phyloP scores from a whole-genome alignment of 2,329 filamentous ascomycete genomes.

The Botrytis fabae region DNA sequence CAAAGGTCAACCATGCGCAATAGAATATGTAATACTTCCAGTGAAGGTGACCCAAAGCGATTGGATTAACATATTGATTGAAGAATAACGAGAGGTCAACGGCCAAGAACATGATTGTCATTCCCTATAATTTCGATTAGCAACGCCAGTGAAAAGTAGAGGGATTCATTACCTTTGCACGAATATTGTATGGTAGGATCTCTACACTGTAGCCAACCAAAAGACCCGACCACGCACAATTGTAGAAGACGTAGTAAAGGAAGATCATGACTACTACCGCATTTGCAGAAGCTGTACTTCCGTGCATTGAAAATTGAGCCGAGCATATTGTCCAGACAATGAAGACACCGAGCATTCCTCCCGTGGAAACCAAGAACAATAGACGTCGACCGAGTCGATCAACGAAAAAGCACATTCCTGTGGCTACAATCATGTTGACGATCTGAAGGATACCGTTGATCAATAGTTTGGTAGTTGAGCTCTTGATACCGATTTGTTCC shows the following conservation, averaged over 20 bases:
- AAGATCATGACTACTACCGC: slow-evolving; percentile 49
- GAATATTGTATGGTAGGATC: slow-evolving; percentile 37
- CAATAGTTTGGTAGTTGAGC: slow-evolving; percentile 40
- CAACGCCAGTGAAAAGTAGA: not conserved
- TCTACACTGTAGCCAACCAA: slow-evolving; percentile 35
- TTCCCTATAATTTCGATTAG: slow-evolving; percentile 31
- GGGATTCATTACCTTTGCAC: slow-evolving; percentile 38
- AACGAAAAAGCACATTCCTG: slow-evolving; percentile 38
- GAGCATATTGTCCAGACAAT: slow-evolving; percentile 38
- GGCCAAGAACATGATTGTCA: slow-evolving; percentile 47
- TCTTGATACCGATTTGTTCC: slow-evolving; percentile 43
- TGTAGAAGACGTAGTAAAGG: slow-evolving; percentile 49
- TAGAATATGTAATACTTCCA: slow-evolving; percentile 50
- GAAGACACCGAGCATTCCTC: slow-evolving; percentile 39
- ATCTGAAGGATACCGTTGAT: slow-evolving; percentile 42
- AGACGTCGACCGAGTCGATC: slow-evolving; percentile 38
- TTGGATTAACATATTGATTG: slow-evolving; percentile 47
- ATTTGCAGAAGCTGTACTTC: slow-evolving; percentile 29
- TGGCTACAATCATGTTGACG: slow-evolving; percentile 32
- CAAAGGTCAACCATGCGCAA: slow-evolving; percentile 40
- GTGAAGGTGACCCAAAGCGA: slow-evolving; percentile 43
- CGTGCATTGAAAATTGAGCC: slow-evolving; percentile 29
- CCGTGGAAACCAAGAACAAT: slow-evolving; percentile 34
- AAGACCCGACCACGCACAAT: slow-evolving; percentile 38
- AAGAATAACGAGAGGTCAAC: slow-evolving; percentile 49